Conservation (phyloP, 176 grass and related monocot species). For the Echinochloa phyllopogon region DNA sequence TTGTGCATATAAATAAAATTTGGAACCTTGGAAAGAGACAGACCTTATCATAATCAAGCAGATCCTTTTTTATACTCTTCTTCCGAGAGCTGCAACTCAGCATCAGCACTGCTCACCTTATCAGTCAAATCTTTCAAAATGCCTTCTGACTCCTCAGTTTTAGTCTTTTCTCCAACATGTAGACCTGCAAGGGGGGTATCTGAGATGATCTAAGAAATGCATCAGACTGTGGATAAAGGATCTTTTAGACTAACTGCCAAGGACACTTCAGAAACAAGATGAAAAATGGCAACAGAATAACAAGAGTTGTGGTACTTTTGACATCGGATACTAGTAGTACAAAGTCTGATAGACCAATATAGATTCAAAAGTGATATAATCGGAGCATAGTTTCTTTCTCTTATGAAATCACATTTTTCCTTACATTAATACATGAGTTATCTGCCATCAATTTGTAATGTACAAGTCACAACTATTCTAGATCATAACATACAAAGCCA, state of each 20-base stretch:
- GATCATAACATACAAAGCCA: neutral
- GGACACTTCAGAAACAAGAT: neutral
- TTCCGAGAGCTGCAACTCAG: constrained; percentile 59
- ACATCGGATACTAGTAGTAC: neutral
- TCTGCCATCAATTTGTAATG: neutral
- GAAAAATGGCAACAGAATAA: neutral
- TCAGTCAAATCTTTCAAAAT: constrained; percentile 50
- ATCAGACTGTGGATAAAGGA: no score
- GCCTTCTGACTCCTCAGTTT: constrained; percentile 41
- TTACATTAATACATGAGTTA: neutral
- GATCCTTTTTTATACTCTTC: constrained; percentile 62
- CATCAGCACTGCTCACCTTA: constrained; percentile 41
- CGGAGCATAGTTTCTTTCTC: neutral
- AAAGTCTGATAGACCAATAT: constrained; percentile 1
- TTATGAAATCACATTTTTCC: constrained; percentile 1
- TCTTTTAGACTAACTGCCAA: neutral
- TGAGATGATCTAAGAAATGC: constrained; percentile 14
- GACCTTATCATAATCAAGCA: constrained; percentile 55
- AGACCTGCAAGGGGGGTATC: constrained; percentile 47
- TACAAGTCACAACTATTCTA: neutral
- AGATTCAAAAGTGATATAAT: neutral
- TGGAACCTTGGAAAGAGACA: neutral
- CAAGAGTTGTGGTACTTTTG: neutral
- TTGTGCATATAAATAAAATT: neutral
- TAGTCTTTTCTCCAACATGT: neutral